Evolutionary conservation across 176 grass and related monocot species (phyloP), one percentile per base, ranked within the genome.

Genomic region (Eragrostis nindensis): DNA sequence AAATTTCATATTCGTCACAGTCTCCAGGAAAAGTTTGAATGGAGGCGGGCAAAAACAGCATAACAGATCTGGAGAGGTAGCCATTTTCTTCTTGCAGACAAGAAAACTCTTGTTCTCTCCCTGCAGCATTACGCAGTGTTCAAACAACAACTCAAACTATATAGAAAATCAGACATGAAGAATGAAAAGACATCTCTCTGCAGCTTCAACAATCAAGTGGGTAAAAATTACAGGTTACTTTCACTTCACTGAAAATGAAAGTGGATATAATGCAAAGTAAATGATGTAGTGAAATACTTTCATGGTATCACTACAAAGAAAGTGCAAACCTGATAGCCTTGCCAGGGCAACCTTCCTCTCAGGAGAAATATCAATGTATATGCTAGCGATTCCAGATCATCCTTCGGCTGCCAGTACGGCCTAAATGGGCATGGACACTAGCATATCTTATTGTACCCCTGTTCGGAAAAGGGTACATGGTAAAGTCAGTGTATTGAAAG

Each of bases 61-160:
- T 82, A 98, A 72, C 52, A 91, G 73, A 83, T 98, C 95, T 71
- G 95, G 87, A 83, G 95, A 89, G 19, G 92, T 98, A 49, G 95
- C 90, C 95, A 98, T 98, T 91, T 98, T 98, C 88, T 92, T 98
- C 90, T 98, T 98, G 87, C 92, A 94, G 65, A 98, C 95, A 81
- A 98, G 90, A 91, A 98, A 98, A 82, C 95, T 94, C 73, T 98
- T 98, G 78, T 98, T 98, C 76, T 98, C 95, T 0, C 95, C 95
- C 95, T 98, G 92, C 83, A 87, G 79, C 74, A 88, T 84, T 78
- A 79, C 85, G 19, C 25, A 73, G 22, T 63, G 43, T 66, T 50
- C 13, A 86, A 84, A 77, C n/a, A 77, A 56, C 47, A 55, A 22
- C 42, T 69, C 41, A 80, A 54, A 25, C 27, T 42, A 39, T 7